A percentile compares a stretch with the other conserved stretches of the same genome.
Evolutionary conservation across 768 basidiomycete species (phyloP).

Genomic region (Psilocybe azurescens): DNA sequence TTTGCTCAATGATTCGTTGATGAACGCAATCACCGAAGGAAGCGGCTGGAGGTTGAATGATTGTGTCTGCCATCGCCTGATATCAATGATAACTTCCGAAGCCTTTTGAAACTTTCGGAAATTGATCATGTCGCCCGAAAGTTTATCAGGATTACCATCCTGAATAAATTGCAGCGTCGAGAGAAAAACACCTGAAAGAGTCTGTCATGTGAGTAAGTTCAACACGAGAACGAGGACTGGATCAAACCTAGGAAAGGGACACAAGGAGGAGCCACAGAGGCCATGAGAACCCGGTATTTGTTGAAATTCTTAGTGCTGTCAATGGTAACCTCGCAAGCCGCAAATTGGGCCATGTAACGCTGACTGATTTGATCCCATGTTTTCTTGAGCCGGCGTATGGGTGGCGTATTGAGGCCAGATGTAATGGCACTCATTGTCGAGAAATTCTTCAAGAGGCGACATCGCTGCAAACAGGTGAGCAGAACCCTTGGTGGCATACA

Average conservation of each 20-base stretch:
- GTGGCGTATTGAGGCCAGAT: conserved; percentile 92
- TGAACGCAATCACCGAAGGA: conserved; percentile 70
- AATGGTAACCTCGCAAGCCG: conserved; percentile 85
- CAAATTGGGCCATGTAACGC: conserved; percentile 74
- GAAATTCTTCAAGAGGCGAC: conserved; percentile 89
- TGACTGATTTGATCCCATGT: conserved; percentile 91
- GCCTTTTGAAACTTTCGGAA: conserved; percentile 95
- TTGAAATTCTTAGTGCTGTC: conserved; percentile 94
- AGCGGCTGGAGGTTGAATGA: conserved; percentile 86
- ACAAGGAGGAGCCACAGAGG: conserved; percentile 88
- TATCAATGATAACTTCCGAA: conserved; percentile 96
- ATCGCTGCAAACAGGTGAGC: conserved; percentile 59
- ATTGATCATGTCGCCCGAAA: conserved; percentile 84
- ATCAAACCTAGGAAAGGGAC: conserved; percentile 92
- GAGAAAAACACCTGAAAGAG: conserved; percentile 84
- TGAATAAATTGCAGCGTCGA: conserved; percentile 98
- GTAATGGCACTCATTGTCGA: conserved; percentile 97
- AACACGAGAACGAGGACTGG: conserved; percentile 3
- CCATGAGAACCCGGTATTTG: conserved; percentile 86
- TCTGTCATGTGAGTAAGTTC: conserved; percentile 4
- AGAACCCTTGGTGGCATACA: neutral
- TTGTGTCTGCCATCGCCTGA: conserved; percentile 93
- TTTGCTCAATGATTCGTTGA: conserved; percentile 79
- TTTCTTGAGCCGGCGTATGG: conserved; percentile 89
- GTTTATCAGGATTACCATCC: conserved; percentile 90